Base-by-base conservation (phyloP, 176 grass and related monocot genomes). In the Eleusine coracana region DNA sequence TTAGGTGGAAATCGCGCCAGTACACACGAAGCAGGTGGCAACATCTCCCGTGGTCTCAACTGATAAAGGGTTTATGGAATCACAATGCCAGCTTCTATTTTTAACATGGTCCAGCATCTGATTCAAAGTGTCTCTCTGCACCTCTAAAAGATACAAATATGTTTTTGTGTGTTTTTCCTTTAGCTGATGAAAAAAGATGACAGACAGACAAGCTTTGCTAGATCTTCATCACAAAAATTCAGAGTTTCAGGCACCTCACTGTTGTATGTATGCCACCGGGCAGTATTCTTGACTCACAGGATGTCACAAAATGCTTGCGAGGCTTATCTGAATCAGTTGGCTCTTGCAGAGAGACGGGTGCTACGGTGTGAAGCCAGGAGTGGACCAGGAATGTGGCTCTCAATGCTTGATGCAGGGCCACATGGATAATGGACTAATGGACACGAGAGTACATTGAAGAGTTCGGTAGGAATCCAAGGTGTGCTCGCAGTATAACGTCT, bases 71-170 rank as follows among this genome's bases (percentile, higher is more conserved):
- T 17, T 16, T 29, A 29, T 62, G 25, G 25, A 62, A 70, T 21
- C 37, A 61, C 82, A 81, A 41, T 83, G 73, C 29, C 73, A 78
- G 28, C 50, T 79, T 58, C 56, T 42, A 37, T 81, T 70, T 83
- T 51, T 11, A 75, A 75, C 17, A 63, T 51, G 37, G 37, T 25
- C 51, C 39, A 85, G 76, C 17, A 68, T 89, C 71, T 40, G 78
- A 70, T 82, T 28, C 64, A 69, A 40, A 52, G 38, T 67, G 34
- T 68, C 23, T 29, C 60, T 28, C 60, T 63, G 25, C 60, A 13
- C 25, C 2, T 3, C 25, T 29, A 63, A 63, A 62, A 28, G 59
- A 62, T 13, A 21, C 56, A 10, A 60, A 8, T 25, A 6, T 23
- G 56, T 21, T 60, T 60, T 60, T 60, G 6, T 60, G 9, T 48